Evolutionary conservation across 106 monocot genomes (phyloP).

Genomic region (Allium fistulosum): DNA sequence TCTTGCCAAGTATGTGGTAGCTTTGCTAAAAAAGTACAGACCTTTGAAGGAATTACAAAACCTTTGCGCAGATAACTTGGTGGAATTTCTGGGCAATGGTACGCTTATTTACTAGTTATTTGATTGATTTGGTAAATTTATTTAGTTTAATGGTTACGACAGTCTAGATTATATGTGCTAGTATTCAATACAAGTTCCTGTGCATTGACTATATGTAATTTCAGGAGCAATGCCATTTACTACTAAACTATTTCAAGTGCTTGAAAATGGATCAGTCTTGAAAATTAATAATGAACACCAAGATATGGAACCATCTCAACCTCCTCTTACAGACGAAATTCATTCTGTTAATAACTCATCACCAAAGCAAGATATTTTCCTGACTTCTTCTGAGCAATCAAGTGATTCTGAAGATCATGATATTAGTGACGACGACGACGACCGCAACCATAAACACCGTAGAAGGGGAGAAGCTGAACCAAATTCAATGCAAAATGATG

Average conservation of each 20-base stretch:
- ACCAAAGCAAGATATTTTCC: constrained; percentile 28
- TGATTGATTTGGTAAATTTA: not conserved
- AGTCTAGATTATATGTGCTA: not conserved
- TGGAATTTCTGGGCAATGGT: constrained; percentile 53
- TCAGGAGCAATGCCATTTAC: constrained; percentile 52
- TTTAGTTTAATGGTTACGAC: not conserved
- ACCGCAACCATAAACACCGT: constrained; percentile 97
- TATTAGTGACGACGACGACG: constrained; percentile 46
- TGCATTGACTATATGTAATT: constrained; percentile 4
- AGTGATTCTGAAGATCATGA: constrained; percentile 75
- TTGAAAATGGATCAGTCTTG: constrained; percentile 47
- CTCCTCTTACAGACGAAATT: constrained; percentile 16
- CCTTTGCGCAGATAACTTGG: constrained; percentile 44
- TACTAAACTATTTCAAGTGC: constrained; percentile 41
- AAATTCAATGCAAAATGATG: constrained; percentile 27
- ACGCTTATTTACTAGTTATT: not conserved
- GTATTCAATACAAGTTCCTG: constrained; percentile 7
- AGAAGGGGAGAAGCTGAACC: constrained; percentile 47
- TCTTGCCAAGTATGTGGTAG: constrained; percentile 44
- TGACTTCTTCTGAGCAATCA: constrained; percentile 38
- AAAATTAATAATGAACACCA: constrained; percentile 22
- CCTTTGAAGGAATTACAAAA: constrained; percentile 35
- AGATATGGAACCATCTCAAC: constrained; percentile 18
- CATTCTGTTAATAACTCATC: constrained; percentile 16
- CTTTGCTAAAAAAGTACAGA: constrained; percentile 58